phyloP scores from a whole-genome alignment of 768 basidiomycete genomes.

The Tulasnella sp. region DNA sequence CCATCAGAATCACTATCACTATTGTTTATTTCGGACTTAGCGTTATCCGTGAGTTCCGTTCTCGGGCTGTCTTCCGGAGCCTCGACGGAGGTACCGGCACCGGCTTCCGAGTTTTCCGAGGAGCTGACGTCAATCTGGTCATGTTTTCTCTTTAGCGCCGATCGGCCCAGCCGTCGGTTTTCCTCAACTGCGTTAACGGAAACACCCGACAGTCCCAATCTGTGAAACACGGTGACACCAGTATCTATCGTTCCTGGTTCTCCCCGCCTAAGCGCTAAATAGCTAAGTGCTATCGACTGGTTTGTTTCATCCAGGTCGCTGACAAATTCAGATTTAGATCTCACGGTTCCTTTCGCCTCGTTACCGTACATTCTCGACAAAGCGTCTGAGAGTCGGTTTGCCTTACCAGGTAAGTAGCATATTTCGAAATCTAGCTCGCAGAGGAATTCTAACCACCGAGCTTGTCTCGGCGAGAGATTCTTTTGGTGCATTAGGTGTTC shows the following conservation, averaged over 20 bases:
- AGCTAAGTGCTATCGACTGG: background rate
- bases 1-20: background rate
- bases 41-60: too few species aligned
- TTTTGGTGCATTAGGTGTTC: conserved; percentile 37
- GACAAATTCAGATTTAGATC: background rate
- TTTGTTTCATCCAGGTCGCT: background rate
- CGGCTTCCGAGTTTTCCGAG: too few species aligned
- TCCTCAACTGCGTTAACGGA: background rate
- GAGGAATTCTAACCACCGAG: conserved; percentile 42
- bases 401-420: conserved; percentile 39
- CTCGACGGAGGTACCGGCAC: too few species aligned
- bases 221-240: background rate
- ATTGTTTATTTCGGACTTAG: too few species aligned
- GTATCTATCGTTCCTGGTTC: background rate
- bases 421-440: conserved; percentile 39
- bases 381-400: conserved; percentile 43
- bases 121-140: background rate
- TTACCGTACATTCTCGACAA: conserved; percentile 36
- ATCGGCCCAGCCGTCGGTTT: background rate
- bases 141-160: background rate
- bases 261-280: background rate
- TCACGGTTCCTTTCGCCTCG: conserved; percentile 7
- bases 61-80: too few species aligned
- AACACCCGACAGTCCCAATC: background rate
- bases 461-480: conserved; percentile 38